Evolutionary conservation across 345 rosid genomes (phyloP), one percentile per base, ranked within the genome.

Genomic region (Camelina sativa): DNA sequence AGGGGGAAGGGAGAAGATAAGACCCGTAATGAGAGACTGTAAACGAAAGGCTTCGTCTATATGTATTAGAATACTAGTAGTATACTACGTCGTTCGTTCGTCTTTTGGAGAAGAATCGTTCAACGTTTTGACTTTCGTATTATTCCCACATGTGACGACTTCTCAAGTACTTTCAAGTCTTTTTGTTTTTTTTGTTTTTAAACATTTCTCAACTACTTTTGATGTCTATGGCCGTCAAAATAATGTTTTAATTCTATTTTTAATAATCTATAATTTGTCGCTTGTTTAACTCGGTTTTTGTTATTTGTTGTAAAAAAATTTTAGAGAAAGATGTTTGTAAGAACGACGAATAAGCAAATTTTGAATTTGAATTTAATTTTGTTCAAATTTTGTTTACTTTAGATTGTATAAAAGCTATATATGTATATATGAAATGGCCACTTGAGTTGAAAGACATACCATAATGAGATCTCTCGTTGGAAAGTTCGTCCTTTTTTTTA

Each of bases 1-100:
- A 11, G 54, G 43, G 62, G 53, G 8, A 34, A 44, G 28, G 62
- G 30, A 32, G 51, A 23, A 75, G 79, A 67, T 67, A 67, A 67
- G 79, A 74, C 40, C 15, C 51, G 22, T 20, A 65, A 64, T 12
- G 20, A 44, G 41, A 34, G 65, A 65, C 41, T 57, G 59, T 35
- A 6, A 50, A 25, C 43, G 6, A 56, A n/a, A 13, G 59, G 8
- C 34, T 47, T 34, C 15, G 5, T 34, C 37, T 34, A 34, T 34
- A 8, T 34, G n/a, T n/a, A n/a, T n/a, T n/a, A n/a, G n/a, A n/a
- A n/a, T n/a, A n/a, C n/a, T n/a, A n/a, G n/a, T n/a, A n/a, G n/a
- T n/a, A 28, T 28, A 28, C 64, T 22, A 37, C 9, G 67, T 20
- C 9, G 67, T 20, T 25, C 72, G 40, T 35, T 37, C 40, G 11